Evolutionary conservation across 257 asterid genomes (phyloP), one percentile per base, ranked within the genome.

Genomic region (Solanum sejunctum): DNA sequence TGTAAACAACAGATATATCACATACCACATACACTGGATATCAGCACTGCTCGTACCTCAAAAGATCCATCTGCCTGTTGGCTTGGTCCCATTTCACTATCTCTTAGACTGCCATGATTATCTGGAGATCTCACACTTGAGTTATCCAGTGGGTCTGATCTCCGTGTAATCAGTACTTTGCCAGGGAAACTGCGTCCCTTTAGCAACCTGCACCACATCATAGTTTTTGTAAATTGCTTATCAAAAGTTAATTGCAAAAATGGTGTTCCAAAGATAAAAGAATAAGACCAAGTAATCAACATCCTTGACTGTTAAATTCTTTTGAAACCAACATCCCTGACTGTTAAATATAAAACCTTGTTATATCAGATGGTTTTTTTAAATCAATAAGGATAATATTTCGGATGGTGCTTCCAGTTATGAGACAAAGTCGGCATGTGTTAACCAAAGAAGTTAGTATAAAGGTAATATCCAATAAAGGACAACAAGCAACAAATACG

Each of bases 171-270:
- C 85, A 95, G 89, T 88, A 97, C 89, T 88, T 95, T 97, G 79
- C 99, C 99, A 69, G 99, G 99, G 86, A 97, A 96, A 89, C 97
- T 95, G 49, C 99, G 97, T 79, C 99, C 99, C 89, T 94, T 97
- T 60, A 95, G 96, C 91, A 97, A 91, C 86, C 99, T 96, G 90
- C 67, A 58, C 54, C 81, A 21, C 55, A 82, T 84, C 85, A 45
- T 63, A 82, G 39, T 51, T 82, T 82, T 41, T 43, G 61, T 47
- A 47, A 82, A 15, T 81, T 81, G 18, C 60, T 77, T 51, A 52
- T 51, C 43, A 77, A 16, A 77, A 23, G 26, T 72, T 23, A 49
- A 32, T 4, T 23, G 23, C 80, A 13, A 49, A 75, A 72, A 47
- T 23, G 61, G 82, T 49, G 43, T 49, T 75, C 58, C 7, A n/a